phyloP scores from a whole-genome alignment of 352 stramenopile species.

The Globisporangium iwayamae region DNA sequence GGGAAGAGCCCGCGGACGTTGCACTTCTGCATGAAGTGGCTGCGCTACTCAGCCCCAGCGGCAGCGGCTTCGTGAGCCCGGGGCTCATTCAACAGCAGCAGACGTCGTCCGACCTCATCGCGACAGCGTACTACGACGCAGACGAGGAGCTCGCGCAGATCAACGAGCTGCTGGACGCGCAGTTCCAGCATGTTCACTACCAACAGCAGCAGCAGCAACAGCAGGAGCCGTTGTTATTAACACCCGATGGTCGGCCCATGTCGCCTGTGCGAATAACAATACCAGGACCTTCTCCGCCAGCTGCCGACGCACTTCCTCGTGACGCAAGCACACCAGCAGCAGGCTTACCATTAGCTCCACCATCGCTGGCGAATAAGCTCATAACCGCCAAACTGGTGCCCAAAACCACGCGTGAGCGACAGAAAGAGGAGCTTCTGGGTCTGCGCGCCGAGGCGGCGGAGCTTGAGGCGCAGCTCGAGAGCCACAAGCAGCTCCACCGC shows the following conservation, averaged over 20 bases:
- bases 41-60: conserved; percentile 4
- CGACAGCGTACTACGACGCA: not conserved
- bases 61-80: not conserved
- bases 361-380: not conserved
- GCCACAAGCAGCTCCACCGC: conserved; percentile 6
- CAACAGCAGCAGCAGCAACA: not conserved
- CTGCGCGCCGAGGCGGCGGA: conserved; percentile 3
- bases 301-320: not conserved
- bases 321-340: not conserved
- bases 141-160: conserved; percentile 8
- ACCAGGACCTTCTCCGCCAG: not conserved
- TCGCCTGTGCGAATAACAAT: not conserved
- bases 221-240: too few species aligned
- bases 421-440: conserved; percentile 6
- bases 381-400: not conserved
- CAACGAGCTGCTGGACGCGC: conserved; percentile 8
- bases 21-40: conserved; percentile 11
- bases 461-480: conserved; percentile 5
- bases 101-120: not conserved
- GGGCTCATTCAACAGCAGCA: not conserved
- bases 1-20: not conserved
- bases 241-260: not conserved
- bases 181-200: not conserved
- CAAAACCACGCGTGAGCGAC: conserved; percentile 15
- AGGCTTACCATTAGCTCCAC: too few species aligned